A percentile compares a stretch with the other conserved stretches of the same genome.
Conservation (phyloP, 1,284 basidiomycete genomes). For the Xerocomus amazonicus region DNA sequence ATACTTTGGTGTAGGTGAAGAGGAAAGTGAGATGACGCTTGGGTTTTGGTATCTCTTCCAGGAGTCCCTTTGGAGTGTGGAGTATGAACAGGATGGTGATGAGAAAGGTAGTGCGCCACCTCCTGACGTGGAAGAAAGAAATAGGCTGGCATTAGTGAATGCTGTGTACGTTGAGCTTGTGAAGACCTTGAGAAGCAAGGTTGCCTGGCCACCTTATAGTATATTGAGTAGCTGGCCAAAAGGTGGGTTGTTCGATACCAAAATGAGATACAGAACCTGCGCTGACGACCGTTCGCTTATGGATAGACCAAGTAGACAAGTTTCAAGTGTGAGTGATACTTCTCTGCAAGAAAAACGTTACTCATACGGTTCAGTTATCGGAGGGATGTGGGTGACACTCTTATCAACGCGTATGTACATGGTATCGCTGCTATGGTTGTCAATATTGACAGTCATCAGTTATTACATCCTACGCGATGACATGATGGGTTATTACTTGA, state of each 20-base stretch:
- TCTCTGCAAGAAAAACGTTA: slow-evolving; percentile 1
- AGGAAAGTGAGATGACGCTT: slow-evolving; percentile 81
- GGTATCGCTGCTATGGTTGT: background rate
- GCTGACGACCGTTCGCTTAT: slow-evolving; percentile 12
- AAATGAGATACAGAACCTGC: background rate
- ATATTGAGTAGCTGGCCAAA: slow-evolving; percentile 57
- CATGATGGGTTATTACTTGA: slow-evolving; percentile 69
- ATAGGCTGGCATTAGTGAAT: slow-evolving; percentile 59
- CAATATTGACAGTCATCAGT: slow-evolving; percentile 39
- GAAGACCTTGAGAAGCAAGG: slow-evolving; percentile 65
- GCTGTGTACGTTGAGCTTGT: slow-evolving; percentile 79
- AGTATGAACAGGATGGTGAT: slow-evolving; percentile 51
- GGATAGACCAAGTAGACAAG: slow-evolving; percentile 67
- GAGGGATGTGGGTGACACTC: slow-evolving; percentile 84
- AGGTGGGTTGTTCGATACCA: slow-evolving; percentile 43
- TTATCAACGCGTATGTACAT: slow-evolving; percentile 77
- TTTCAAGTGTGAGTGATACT: slow-evolving; percentile 61
- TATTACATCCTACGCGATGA: slow-evolving; percentile 84
- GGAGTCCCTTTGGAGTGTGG: slow-evolving; percentile 78
- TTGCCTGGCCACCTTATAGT: slow-evolving; percentile 58
- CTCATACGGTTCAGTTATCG: slow-evolving; percentile 58
- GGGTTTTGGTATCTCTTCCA: slow-evolving; percentile 88
- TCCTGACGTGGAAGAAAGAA: slow-evolving; percentile 37
- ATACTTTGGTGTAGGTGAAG: slow-evolving; percentile 76
- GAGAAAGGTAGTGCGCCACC: slow-evolving; percentile 32